Evolutionary conservation across 495 filamentous ascomycete genomes (phyloP), one percentile per base, ranked within the genome.

Genomic region (Extremus antarcticus): DNA sequence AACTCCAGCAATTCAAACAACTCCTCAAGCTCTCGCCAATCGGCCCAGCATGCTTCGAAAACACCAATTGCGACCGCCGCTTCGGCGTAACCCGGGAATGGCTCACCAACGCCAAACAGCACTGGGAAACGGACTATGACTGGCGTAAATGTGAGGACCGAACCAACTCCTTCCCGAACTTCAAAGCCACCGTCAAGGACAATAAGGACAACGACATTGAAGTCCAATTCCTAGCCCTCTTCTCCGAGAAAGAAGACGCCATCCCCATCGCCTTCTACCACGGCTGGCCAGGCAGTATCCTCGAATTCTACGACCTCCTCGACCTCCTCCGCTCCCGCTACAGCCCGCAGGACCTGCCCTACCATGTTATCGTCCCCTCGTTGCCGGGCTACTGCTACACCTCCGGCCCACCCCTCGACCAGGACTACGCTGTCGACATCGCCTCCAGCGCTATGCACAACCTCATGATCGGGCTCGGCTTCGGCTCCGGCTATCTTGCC

Each of bases 141-240:
- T 78, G 76, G 75, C 55, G 58, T 39, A 50, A 57, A 19, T 47
- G 47, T 20, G 58, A 61, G 39, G 54, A 53, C n/a, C 50, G 48
- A 40, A 79, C 83, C 51, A 87, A 89, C 68, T 73, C 66, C 3
- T 79, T 85, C 59, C 82, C 84, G 1, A 77, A 88, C 52, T 88
- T 75, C 70, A 79, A 60, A 0, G 68, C 72, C 16, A 60, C 68
- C 2, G 66, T 87, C 32, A 71, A 72, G 22, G 63, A 70, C 2
- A 62, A 63, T 8, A 50, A 53, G 10, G 49, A 48, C 25, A 63
- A 66, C 24, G 59, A 65, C 1, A 62, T 77, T 20, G 65, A 68
- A 1, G 71, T 87, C 3, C 84, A 87, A 59, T 87, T 87, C 54
- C 71, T 78, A 0, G 84, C 74, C 0, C 65, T 87, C 1, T 84